Evolutionary conservation across 2,329 filamentous ascomycete genomes (phyloP).

Genomic region (Blastomyces emzantsi): DNA sequence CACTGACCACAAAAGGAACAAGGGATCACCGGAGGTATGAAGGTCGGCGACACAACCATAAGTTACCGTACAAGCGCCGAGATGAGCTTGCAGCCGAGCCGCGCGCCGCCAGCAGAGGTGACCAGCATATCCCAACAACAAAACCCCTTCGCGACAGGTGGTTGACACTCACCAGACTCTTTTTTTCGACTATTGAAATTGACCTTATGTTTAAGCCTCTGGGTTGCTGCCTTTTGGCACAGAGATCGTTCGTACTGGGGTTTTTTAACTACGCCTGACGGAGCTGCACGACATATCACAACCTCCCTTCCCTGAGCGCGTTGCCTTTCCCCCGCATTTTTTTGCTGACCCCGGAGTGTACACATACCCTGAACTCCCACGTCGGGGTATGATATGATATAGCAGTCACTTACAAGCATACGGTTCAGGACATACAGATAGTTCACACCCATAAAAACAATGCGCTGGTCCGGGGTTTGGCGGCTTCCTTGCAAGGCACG

Average conservation of each 20-base stretch:
- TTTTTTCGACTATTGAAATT: not conserved
- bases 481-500: constrained; percentile 3
- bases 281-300: not conserved
- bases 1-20: not conserved
- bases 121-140: not conserved
- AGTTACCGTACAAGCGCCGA: not conserved
- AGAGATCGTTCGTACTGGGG: not conserved
- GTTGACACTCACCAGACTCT: not conserved
- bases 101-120: not conserved
- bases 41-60: not conserved
- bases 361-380: not conserved
- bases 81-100: not conserved
- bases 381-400: not conserved
- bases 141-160: not conserved
- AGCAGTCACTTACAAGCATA: not conserved
- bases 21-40: not conserved
- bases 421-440: not conserved
- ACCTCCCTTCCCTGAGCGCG: not conserved
- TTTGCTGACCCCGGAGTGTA: not conserved
- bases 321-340: constrained; percentile 4
- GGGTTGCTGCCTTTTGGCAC: not conserved
- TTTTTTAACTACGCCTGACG: not conserved
- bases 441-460: not conserved
- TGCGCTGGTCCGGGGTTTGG: constrained; percentile 6
- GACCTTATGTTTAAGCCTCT: not conserved